phyloP scores from a whole-genome alignment of 768 basidiomycete species.

The Leccinum longicurvipes region DNA sequence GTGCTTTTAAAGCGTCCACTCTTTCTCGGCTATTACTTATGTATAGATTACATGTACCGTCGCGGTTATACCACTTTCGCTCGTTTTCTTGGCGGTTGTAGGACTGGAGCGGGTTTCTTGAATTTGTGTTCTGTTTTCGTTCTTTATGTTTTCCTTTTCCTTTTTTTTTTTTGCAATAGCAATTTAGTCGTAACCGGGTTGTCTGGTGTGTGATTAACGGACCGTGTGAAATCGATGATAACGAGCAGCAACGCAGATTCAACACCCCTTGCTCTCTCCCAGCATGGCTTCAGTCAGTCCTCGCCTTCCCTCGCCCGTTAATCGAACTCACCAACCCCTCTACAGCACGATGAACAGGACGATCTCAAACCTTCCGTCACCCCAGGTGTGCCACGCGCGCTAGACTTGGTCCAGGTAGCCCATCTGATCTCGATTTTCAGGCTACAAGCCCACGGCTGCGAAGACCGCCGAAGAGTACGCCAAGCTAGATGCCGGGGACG shows the following conservation, averaged over 20 bases:
- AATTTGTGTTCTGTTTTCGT: constrained; percentile 2
- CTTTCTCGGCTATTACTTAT: constrained; percentile 16
- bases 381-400: constrained; percentile 47
- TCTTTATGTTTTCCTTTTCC: neutral
- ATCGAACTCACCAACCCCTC: constrained; percentile 1
- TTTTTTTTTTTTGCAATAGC: constrained; percentile 21
- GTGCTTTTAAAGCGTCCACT: constrained; percentile 26
- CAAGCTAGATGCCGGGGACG: constrained; percentile 83
- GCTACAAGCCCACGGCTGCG: constrained; percentile 68
- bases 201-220: constrained; percentile 20
- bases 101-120: constrained; percentile 18
- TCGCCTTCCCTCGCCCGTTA: neutral
- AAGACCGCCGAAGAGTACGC: constrained; percentile 83
- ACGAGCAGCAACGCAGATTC: constrained; percentile 18
- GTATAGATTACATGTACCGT: constrained; percentile 21
- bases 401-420: constrained; percentile 1
- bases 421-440: constrained; percentile 38
- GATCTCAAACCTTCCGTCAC: constrained; percentile 67
- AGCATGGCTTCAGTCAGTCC: constrained; percentile 54
- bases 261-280: constrained; percentile 16
- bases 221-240: constrained; percentile 66
- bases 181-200: constrained; percentile 14
- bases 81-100: constrained; percentile 31
- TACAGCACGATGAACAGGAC: constrained; percentile 60
- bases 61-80: constrained; percentile 25